These are phyloP conservation scores for Akanthomyces uredinophilus DNA, from an alignment of 2,329 filamentous ascomycete species.

Conservation along the genomic window DNA sequence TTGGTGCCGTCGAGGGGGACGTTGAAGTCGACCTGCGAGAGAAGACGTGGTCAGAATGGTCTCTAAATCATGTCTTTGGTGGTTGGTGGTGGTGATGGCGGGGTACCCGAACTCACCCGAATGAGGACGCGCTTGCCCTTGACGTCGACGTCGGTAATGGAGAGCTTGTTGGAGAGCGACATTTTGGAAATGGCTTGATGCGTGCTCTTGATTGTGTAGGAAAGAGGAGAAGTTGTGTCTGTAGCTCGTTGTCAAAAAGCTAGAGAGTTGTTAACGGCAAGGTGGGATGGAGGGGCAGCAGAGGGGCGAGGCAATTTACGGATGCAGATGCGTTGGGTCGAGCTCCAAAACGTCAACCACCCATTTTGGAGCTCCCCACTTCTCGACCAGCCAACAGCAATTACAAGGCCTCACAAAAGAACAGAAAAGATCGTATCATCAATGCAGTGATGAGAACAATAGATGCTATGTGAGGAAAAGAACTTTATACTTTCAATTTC, in stretches of 20 bases:
- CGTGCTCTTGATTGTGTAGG: not conserved
- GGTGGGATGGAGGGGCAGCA: slow-evolving; percentile 14
- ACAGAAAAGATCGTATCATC: no score
- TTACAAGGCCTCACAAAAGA: no score
- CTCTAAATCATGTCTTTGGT: not conserved
- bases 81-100: slow-evolving; percentile 22
- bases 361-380: not conserved
- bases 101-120: slow-evolving; percentile 60
- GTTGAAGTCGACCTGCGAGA: slow-evolving; percentile 96
- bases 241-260: slow-evolving; percentile 3
- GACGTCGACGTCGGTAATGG: slow-evolving; percentile 92
- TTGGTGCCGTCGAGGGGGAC: slow-evolving; percentile 90
- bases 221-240: not conserved
- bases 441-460: no score
- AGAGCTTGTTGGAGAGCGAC: slow-evolving; percentile 98
- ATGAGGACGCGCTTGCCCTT: slow-evolving; percentile 98
- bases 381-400: not conserved
- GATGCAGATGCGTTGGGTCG: not conserved
- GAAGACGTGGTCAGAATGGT: not conserved
- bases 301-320: slow-evolving; percentile 12
- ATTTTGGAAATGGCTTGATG: slow-evolving; percentile 47
- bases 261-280: not conserved
- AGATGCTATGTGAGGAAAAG: no score
- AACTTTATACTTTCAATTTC: no score
- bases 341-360: no score